Conservation (phyloP, 495 filamentous ascomycete genomes). For the Penicillium goetzii region DNA sequence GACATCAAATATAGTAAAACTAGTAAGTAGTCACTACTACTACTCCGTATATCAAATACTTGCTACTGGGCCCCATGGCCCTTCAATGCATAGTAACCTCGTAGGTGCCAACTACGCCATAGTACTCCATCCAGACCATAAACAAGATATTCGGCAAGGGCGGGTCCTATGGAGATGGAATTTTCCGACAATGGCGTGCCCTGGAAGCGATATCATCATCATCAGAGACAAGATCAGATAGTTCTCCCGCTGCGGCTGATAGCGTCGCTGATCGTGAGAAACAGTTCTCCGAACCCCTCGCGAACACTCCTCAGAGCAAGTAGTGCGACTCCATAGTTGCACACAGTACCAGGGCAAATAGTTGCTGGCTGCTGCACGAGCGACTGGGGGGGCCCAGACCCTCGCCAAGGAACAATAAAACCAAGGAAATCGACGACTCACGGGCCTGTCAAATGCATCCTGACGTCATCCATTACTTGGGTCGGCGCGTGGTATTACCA, state of each 20-base stretch:
- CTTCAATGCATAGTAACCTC: neutral
- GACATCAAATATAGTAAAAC: neutral
- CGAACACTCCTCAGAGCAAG: slow-evolving; percentile 7
- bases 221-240: neutral
- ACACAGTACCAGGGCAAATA: slow-evolving; percentile 10
- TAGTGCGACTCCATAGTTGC: slow-evolving; percentile 4
- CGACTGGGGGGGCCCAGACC: slow-evolving; percentile 21
- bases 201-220: neutral
- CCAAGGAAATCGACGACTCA: slow-evolving; percentile 32
- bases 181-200: slow-evolving; percentile 1
- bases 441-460: slow-evolving; percentile 28
- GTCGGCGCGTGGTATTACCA: slow-evolving; percentile 24
- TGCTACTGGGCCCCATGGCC: neutral
- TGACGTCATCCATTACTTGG: slow-evolving; percentile 29
- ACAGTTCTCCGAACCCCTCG: slow-evolving; percentile 13
- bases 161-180: neutral
- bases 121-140: neutral
- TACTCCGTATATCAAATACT: neutral
- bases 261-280: neutral
- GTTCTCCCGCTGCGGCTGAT: slow-evolving; percentile 19
- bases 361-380: slow-evolving; percentile 4
- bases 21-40: neutral
- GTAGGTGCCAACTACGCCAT: neutral
- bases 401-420: slow-evolving; percentile 26
- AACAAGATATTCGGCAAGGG: slow-evolving; percentile 9